Evolutionary conservation across 2,329 filamentous ascomycete species (phyloP).

Genomic region (Colletotrichum godetiae): DNA sequence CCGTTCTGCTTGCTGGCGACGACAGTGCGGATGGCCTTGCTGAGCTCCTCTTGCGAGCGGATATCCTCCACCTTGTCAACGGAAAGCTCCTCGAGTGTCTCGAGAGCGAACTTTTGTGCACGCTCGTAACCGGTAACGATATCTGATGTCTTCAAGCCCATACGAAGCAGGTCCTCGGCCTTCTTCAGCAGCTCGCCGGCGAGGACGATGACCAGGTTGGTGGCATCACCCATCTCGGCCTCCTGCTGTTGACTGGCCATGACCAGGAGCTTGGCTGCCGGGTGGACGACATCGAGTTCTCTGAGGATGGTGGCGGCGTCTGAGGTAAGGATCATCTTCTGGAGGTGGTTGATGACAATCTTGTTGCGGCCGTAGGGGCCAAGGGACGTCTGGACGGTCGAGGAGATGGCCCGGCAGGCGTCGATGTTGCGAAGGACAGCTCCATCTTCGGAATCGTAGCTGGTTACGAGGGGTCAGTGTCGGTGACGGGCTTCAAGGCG

Average conservation of each 20-base stretch:
- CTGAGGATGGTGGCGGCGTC: conserved; percentile 97
- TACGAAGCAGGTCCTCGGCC: conserved; percentile 93
- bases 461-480: conserved; percentile 57
- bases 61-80: conserved; percentile 93
- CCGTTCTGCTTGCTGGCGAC: conserved; percentile 97
- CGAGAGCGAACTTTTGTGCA: conserved; percentile 88
- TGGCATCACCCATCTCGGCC: conserved; percentile 98
- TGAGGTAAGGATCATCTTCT: conserved; percentile 99
- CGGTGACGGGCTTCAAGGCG: conserved; percentile 36
- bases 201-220: conserved; percentile 95
- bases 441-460: conserved; percentile 99
- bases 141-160: conserved; percentile 99
- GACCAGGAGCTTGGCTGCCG: conserved; percentile 95
- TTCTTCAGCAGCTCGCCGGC: conserved; percentile 96
- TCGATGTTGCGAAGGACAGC: conserved; percentile 99
- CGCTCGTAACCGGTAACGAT: conserved; percentile 96
- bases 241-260: conserved; percentile 99
- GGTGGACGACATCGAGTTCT: conserved; percentile 98
- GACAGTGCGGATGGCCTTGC: conserved; percentile 95
- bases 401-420: conserved; percentile 94
- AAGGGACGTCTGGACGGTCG: conserved; percentile 95
- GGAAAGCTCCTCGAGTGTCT: conserved; percentile 86
- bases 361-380: conserved; percentile 99
- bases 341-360: conserved; percentile 99
- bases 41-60: conserved; percentile 82